Evolutionary conservation across 2,329 filamentous ascomycete species (phyloP).

Genomic region (Aspergillus melleus): DNA sequence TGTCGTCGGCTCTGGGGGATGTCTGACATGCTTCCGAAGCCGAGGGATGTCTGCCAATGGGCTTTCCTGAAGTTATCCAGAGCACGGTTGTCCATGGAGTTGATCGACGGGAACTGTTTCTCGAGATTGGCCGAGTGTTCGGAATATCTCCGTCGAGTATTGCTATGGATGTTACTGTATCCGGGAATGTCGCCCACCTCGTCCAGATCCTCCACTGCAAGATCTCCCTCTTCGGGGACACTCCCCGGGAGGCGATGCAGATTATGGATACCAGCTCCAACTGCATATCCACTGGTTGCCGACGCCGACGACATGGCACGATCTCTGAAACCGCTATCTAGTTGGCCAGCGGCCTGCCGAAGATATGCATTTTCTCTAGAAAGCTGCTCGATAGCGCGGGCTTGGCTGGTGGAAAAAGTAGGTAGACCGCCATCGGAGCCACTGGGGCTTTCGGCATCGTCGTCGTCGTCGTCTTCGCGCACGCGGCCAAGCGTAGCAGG

Average conservation of each 20-base stretch:
- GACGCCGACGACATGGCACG: conserved; percentile 44
- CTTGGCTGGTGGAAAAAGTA: conserved; percentile 41
- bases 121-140: conserved; percentile 46
- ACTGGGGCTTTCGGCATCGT: conserved; percentile 42
- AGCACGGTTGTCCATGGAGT: conserved; percentile 43
- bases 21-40: conserved; percentile 48
- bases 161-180: conserved; percentile 41
- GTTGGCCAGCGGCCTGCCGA: conserved; percentile 44
- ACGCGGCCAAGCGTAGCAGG: conserved; percentile 47
- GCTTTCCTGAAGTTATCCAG: conserved; percentile 49
- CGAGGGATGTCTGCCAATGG: conserved; percentile 53
- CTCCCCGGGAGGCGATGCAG: conserved; percentile 43
- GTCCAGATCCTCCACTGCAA: conserved; percentile 46
- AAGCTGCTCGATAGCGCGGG: conserved; percentile 48
- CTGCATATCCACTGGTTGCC: conserved; percentile 33
- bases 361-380: conserved; percentile 49
- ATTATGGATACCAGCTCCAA: conserved; percentile 31
- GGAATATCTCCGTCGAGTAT: conserved; percentile 43
- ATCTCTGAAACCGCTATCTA: conserved; percentile 41
- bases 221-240: conserved; percentile 46
- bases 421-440: conserved; percentile 40
- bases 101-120: conserved; percentile 39
- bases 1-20: conserved; percentile 52
- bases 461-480: conserved; percentile 52
- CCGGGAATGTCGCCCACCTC: conserved; percentile 42